Evolutionary conservation across 2,329 filamentous ascomycete species (phyloP), one percentile per base, ranked within the genome.

Genomic region (Xylaria sp.): DNA sequence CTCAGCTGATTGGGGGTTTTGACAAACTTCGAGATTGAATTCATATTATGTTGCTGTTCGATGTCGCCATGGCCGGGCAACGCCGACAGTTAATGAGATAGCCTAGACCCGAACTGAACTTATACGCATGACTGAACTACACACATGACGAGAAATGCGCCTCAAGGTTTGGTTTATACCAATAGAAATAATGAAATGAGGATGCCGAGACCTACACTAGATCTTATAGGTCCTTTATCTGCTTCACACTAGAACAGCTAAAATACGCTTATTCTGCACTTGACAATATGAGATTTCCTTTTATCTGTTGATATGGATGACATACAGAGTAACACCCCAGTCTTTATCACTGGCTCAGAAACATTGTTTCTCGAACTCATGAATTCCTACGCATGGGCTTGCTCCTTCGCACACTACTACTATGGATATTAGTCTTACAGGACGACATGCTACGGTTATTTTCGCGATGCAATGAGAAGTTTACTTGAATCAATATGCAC

Each of bases 171-270:
- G 36, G 22, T 22, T 39, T 39, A 42, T 55, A 42, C 53, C 53
- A 55, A 55, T 42, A 38, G 15, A 47, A 55, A 61, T 17, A n/a
- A 39, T 55, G 13, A 25, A 38, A 15, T 39, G 33, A 49, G 17
- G 1, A 25, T 51, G 36, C 38, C n/a, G 54, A 47, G n/a, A 7
- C 20, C n/a, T 33, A 1, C 44, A 13, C 20, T 7, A 15, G 2
- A 36, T 31, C 33, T 22, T 15, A 17, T 45, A 29, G 29, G 58
- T 1, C 38, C 22, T 36, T 20, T 33, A 51, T 3, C 20, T 10
- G 51, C 36, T 55, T 17, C 33, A 39, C 22, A 15, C 15, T 7
- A 31, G 13, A 31, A 55, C 20, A 42, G 17, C 25, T 7, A 51
- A 1, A 20, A 33, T 17, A 27, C 11, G 22, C 33, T 27, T 38